Evolutionary conservation across 768 basidiomycete genomes (phyloP), one percentile per base, ranked within the genome.

Genomic region (Tephrocybe sp.): DNA sequence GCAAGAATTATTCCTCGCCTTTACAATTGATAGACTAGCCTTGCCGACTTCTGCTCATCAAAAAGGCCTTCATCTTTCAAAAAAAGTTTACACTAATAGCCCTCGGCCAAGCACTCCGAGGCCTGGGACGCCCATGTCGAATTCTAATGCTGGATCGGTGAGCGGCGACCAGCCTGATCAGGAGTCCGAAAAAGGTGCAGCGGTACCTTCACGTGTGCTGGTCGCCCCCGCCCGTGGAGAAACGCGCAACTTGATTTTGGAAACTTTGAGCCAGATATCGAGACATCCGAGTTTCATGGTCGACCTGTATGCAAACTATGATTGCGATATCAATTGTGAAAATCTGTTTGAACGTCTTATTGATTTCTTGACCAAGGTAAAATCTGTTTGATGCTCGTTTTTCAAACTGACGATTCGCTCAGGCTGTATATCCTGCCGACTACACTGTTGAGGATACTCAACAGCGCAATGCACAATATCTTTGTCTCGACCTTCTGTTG

Each of bases 261-360:
- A 98, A 67, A 89, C 89, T 4, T 72, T 98, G 20, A 80, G 79
- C 48, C 87, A 90, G 48, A 80, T 95, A 39, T 86, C 90, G 13
- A 77, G 87, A 2, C 84, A 89, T 60, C 83, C 90, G 2, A 90
- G 86, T 63, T 95, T 96, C 72, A 92, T 97, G 89, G 91, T 96
- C 40, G 93, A 98, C 61, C 73, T 97, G 12, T 99, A 92, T 72
- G 79, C 84, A 48, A 99, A 98, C 66, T 99, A 98, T 67, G 97
- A 99, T 64, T 98, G 94, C 62, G 93, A 97, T 62, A 84, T 89
- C 57, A 96, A 98, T 62, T 93, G 92, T 66, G 97, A 98, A 72
- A 96, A 98, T 65, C 69, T 98, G 49, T 96, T 95, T 59, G 95
- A 98, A 64, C 77, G 91, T 13, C 70, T 98, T 17, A 72, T 95